These are phyloP conservation scores for Turnera subulata DNA, from an alignment of 345 rosid species.

Conservation along the genomic window DNA sequence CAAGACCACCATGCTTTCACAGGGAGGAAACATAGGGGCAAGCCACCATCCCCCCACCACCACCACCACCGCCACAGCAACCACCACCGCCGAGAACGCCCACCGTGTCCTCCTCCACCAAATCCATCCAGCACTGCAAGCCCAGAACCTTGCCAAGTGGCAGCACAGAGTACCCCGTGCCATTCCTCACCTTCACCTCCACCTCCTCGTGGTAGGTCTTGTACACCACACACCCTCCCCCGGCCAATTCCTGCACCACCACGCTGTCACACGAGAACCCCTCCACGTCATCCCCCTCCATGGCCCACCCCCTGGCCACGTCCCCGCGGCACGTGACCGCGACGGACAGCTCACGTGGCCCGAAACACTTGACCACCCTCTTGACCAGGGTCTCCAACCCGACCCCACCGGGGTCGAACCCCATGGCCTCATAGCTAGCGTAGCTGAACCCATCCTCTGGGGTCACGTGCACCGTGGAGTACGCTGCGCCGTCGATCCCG, in stretches of 20 bases:
- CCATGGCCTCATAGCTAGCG: conserved; percentile 74
- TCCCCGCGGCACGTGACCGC: conserved; percentile 36
- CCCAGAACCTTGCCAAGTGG: background rate
- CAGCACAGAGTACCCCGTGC: background rate
- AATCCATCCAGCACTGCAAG: conserved; percentile 24
- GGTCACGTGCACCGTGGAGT: conserved; percentile 77
- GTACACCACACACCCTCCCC: conserved; percentile 35
- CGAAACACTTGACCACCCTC: conserved; percentile 52
- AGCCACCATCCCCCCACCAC: background rate
- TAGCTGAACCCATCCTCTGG: conserved; percentile 82
- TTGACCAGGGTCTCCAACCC: conserved; percentile 33
- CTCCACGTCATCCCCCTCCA: conserved; percentile 31
- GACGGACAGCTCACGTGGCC: conserved; percentile 53
- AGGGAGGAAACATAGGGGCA: background rate
- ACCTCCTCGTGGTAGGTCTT: conserved; percentile 7
- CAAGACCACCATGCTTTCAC: no score
- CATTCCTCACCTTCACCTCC: no score
- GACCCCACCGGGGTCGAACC: conserved; percentile 37
- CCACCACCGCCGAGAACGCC: conserved; percentile 2
- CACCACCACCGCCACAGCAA: conserved; percentile 4
- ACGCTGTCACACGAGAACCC: conserved; percentile 34
- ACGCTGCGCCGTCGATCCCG: conserved; percentile 44
- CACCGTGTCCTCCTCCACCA: conserved; percentile 18
- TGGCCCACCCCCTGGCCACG: conserved; percentile 19
- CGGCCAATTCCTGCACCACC: conserved; percentile 46